Conservation (phyloP, 345 rosid species). For the Salix arbutifolia region DNA sequence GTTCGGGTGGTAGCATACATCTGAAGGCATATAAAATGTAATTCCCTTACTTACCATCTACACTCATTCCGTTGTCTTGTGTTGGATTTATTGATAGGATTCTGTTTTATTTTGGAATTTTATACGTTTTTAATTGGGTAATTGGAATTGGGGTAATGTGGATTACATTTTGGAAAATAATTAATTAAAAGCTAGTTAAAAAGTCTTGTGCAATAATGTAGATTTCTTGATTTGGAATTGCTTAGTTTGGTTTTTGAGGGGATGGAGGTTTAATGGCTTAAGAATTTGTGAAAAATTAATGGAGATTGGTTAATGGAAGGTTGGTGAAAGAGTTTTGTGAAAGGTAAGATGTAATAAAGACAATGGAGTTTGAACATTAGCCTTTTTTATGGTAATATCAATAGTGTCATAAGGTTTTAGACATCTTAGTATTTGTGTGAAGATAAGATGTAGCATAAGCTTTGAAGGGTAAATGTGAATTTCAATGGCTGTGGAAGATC, state of each 20-base stretch:
- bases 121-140: not conserved
- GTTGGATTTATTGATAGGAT: not conserved
- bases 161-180: not conserved
- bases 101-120: not conserved
- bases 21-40: slow-evolving; percentile 80
- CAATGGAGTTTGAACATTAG: not conserved
- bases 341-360: not conserved
- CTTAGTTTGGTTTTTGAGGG: not conserved
- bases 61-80: slow-evolving; percentile 10
- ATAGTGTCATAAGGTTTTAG: not conserved
- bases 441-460: not conserved
- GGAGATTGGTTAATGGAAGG: not conserved
- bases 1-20: slow-evolving; percentile 87
- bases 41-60: slow-evolving; percentile 24
- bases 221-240: not conserved
- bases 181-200: not conserved
- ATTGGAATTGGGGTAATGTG: not conserved
- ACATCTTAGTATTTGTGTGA: not conserved
- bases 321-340: not conserved
- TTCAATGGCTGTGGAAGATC: not conserved
- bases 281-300: not conserved
- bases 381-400: not conserved
- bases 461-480: not conserved
- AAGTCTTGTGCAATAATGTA: not conserved
- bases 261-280: not conserved